phyloP scores from a whole-genome alignment of 1,284 basidiomycete genomes.

The Trametes pubescens region DNA sequence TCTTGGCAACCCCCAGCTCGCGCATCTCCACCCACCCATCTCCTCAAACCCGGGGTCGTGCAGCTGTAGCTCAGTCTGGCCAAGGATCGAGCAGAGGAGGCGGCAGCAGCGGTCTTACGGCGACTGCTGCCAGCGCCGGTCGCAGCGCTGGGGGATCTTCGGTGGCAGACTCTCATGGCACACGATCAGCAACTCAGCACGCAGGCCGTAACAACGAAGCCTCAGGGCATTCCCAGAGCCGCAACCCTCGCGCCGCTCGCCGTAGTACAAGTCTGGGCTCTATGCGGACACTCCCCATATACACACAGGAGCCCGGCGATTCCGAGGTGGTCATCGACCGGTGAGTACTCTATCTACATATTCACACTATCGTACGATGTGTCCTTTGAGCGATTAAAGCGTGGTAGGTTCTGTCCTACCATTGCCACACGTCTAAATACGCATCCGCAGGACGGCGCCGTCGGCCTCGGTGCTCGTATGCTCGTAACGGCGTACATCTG shows the following conservation, averaged over 20 bases:
- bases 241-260: conserved; percentile 13
- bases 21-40: background rate
- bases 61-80: conserved; percentile 13
- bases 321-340: conserved; percentile 74
- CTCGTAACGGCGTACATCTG: background rate
- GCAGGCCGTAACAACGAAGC: background rate
- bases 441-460: no score
- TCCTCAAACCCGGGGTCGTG: conserved; percentile 3
- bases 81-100: background rate
- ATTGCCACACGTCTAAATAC: no score
- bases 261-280: conserved; percentile 62
- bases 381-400: no score
- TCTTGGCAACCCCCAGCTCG: conserved; percentile 15
- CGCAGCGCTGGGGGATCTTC: conserved; percentile 3
- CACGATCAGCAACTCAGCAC: background rate
- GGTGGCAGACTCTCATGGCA: background rate
- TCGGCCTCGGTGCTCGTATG: no score
- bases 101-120: background rate
- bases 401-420: no score
- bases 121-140: background rate
- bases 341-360: conserved; percentile 43
- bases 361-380: no score
- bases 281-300: conserved; percentile 70
- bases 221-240: conserved; percentile 2
- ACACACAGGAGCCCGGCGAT: conserved; percentile 79